These are phyloP conservation scores for Sarcocystis neurona DNA, from an alignment of 169 alveolate genomes.

Conservation along the genomic window DNA sequence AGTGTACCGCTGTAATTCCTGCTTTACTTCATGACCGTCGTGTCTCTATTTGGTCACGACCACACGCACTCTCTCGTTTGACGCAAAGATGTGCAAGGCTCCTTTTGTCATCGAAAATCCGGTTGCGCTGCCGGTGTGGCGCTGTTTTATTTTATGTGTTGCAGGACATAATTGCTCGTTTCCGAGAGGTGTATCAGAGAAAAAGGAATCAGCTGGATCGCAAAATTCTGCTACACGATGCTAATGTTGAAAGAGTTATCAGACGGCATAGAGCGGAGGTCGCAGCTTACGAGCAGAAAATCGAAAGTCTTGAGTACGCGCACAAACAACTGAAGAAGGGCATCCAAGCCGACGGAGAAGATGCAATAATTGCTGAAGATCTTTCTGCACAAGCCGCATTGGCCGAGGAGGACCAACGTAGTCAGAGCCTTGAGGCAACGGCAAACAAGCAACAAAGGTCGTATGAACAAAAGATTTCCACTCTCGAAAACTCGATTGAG, in stretches of 20 bases:
- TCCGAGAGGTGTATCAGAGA: not conserved
- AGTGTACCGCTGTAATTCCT: no score
- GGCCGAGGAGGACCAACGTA: not conserved
- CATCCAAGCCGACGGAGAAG: conserved; percentile 23
- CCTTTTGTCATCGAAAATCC: no score
- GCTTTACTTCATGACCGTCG: no score
- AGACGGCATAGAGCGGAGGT: conserved; percentile 29
- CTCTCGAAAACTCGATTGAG: conserved; percentile 21
- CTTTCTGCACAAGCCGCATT: not conserved
- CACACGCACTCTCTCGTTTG: no score
- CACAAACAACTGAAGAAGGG: conserved; percentile 9
- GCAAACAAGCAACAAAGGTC: not conserved
- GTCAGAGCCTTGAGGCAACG: not conserved
- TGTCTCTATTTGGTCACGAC: no score
- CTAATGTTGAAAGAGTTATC: not conserved
- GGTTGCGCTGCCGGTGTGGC: no score
- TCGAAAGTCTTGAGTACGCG: conserved; percentile 23
- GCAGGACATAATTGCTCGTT: conserved; percentile 24
- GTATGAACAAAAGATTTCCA: not conserved
- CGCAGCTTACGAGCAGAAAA: conserved; percentile 35
- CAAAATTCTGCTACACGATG: conserved; percentile 21
- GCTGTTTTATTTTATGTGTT: not conserved
- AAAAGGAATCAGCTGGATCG: not conserved
- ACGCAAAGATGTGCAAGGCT: no score
- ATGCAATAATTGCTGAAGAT: not conserved